Base-by-base conservation (phyloP, 352 stramenopile genomes). In the Pythium myriotylum region DNA sequence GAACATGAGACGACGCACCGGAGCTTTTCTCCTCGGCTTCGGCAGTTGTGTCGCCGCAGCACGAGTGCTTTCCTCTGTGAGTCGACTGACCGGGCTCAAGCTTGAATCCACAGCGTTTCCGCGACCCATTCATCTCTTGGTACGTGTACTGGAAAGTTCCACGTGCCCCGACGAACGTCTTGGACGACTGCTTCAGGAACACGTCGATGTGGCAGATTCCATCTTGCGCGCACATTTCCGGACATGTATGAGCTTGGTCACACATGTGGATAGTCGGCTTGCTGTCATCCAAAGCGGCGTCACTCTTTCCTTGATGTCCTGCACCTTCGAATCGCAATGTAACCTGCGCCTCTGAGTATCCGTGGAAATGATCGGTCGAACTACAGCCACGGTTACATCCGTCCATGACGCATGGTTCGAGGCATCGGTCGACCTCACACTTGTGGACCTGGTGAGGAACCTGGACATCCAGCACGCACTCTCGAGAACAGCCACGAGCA, bases 71-170 rank as follows among this genome's bases (percentile, higher is more conserved):
- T 1, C 70, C 76, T 0, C 60, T 27, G 33, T 91, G 82, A n/a
- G 67, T 76, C 27, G 76, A 68, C 50, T 88, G 68, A 10, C 70
- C 70, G 0, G 76, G 59, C 20, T 49, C 55, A 14, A 94, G 39
- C 41, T 72, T 60, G 29, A 62, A 61, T 0, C 59, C 59, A 43
- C 82, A 94, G 41, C 88, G 88, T 59, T 89, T 89, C 9, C 79
- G 77, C 16, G 70, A 70, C 0, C 82, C 83, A 59, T 92, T 94
- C 82, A 94, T 94, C 53, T 91, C 85, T 62, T 94, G 77, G 26
- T 79, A 84, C 2, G 72, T 88, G 58, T 89, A 94, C 42, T 86
- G 68, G 43, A 94, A 91, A 3, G 62, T 78, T 7, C 76, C 62
- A 27, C 85, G 77, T 54, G 64, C 67, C 4, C 85, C 85, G 0